A percentile compares a stretch with the other conserved stretches of the same genome.
Evolutionary conservation across 75 land plant species (phyloP).

Genomic region (Picea glauca): DNA sequence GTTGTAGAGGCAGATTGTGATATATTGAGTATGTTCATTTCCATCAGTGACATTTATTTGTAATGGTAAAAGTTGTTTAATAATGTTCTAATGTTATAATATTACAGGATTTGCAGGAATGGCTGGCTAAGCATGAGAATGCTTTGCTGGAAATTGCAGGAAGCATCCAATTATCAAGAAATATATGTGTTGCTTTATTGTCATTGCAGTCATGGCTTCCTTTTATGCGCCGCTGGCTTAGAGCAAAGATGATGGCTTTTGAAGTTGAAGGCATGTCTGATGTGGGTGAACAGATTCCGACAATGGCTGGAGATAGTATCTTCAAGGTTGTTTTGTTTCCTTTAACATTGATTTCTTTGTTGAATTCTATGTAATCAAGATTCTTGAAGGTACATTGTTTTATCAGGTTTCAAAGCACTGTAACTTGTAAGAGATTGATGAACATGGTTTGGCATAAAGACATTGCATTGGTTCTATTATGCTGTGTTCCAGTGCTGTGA

Average conservation of each 20-base stretch:
- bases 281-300: slow-evolving; percentile 20
- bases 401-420: background rate
- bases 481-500: background rate
- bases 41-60: background rate
- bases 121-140: slow-evolving; percentile 34
- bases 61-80: background rate
- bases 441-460: background rate
- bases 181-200: slow-evolving; percentile 54
- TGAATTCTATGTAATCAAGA: background rate
- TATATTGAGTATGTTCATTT: background rate
- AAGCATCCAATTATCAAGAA: slow-evolving; percentile 62
- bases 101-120: slow-evolving; percentile 15
- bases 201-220: slow-evolving; percentile 69
- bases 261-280: slow-evolving; percentile 15
- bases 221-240: slow-evolving; percentile 59
- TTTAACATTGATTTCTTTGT: background rate
- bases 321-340: slow-evolving; percentile 40
- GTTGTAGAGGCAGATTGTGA: background rate
- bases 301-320: slow-evolving; percentile 53
- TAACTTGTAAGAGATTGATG: background rate
- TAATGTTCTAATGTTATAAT: background rate
- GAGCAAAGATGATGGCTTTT: slow-evolving; percentile 18
- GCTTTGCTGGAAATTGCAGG: slow-evolving; percentile 43
- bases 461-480: background rate
- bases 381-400: background rate